Percentiles rank a stretch among this genome's conserved stretches.
Evolutionary conservation across 164 flowering plant species (phyloP).

Genomic region (Liquidambar formosana): DNA sequence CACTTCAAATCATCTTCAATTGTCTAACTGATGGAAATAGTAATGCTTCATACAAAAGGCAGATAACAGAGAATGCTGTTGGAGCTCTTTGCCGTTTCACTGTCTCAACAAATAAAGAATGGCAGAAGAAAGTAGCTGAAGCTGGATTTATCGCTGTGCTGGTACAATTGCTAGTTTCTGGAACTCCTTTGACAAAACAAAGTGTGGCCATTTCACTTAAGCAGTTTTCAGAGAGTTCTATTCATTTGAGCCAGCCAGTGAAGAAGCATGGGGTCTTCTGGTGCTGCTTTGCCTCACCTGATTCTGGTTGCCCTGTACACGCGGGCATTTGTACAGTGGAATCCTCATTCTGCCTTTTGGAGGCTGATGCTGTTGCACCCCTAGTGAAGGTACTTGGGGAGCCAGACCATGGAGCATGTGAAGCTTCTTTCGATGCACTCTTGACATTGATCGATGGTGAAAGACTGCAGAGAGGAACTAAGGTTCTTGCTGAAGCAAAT

Average conservation of each 20-base stretch:
- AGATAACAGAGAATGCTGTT: conserved; percentile 43
- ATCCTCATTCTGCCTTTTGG: conserved; percentile 57
- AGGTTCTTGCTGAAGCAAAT: conserved; percentile 47
- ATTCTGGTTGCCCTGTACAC: conserved; percentile 52
- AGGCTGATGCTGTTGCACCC: conserved; percentile 53
- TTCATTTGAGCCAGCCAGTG: conserved; percentile 32
- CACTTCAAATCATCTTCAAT: conserved; percentile 30
- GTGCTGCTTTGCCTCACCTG: conserved; percentile 43
- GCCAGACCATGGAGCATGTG: conserved; percentile 35
- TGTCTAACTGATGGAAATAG: conserved; percentile 23
- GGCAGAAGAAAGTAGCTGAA: conserved; percentile 51
- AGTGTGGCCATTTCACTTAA: conserved; percentile 50
- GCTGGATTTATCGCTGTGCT: conserved; percentile 40
- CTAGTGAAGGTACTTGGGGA: conserved; percentile 45
- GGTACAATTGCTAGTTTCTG: conserved; percentile 45
- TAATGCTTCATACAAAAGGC: conserved; percentile 19
- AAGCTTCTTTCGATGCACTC: conserved; percentile 53
- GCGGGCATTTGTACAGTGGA: conserved; percentile 53
- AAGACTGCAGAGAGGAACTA: conserved; percentile 45
- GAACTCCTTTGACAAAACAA: conserved; percentile 40
- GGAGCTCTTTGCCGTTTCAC: conserved; percentile 54
- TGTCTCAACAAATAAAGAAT: conserved; percentile 34
- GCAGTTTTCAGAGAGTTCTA: conserved; percentile 49
- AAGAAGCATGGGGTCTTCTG: conserved; percentile 29
- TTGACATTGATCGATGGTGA: conserved; percentile 54